Evolutionary conservation across 164 flowering plant species (phyloP).

Genomic region (Magnolia sinica): DNA sequence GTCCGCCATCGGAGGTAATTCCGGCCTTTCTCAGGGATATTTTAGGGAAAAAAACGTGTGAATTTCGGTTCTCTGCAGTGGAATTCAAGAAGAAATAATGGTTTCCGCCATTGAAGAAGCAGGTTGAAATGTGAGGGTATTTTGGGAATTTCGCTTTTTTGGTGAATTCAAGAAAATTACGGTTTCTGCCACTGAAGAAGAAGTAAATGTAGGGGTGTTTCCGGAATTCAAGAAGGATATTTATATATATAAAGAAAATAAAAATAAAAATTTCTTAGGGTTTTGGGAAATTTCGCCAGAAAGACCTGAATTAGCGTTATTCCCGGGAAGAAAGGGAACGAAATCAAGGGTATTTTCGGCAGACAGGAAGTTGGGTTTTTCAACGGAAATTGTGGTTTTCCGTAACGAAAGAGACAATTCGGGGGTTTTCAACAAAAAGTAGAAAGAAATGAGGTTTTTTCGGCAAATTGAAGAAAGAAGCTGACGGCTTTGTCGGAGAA

Average conservation of each 20-base stretch:
- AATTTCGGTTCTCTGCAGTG: background rate
- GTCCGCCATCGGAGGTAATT: conserved; percentile 36
- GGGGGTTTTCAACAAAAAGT: no score
- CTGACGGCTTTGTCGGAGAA: background rate
- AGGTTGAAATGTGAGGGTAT: background rate
- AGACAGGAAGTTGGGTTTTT: background rate
- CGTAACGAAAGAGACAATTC: no score
- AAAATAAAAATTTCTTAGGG: no score
- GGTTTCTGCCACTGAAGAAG: no score
- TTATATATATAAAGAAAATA: no score
- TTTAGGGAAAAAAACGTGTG: background rate
- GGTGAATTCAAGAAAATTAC: background rate
- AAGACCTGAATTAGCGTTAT: background rate
- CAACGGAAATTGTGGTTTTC: no score
- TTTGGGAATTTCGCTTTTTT: background rate
- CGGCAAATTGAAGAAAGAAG: no score
- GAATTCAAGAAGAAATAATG: background rate
- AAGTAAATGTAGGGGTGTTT: no score
- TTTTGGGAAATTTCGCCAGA: background rate
- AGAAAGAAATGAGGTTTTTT: background rate
- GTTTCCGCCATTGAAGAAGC: no score
- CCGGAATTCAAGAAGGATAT: no score
- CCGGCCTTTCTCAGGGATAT: background rate
- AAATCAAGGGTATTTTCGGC: background rate
- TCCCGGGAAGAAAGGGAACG: no score